Evolutionary conservation across 441 rosid genomes (phyloP).

Genomic region (Euphorbia corollata): DNA sequence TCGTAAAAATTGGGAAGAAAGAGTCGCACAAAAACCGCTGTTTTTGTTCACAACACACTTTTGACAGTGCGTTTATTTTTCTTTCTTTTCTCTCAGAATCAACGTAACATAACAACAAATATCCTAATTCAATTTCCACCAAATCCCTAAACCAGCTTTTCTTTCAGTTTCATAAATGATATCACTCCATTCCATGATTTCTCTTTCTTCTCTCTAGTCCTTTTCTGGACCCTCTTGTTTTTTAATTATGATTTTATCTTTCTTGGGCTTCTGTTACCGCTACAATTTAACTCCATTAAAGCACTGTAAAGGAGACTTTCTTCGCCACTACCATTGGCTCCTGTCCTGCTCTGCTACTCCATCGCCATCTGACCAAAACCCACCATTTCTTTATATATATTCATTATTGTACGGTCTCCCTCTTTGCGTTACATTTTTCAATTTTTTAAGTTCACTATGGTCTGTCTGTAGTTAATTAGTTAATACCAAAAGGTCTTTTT

Average conservation of each 20-base stretch:
- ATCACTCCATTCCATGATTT: constrained; percentile 3
- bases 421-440: not conserved
- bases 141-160: constrained; percentile 28
- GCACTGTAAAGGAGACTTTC: constrained; percentile 8
- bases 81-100: not conserved
- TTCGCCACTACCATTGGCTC: not conserved
- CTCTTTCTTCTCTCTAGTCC: constrained; percentile 20
- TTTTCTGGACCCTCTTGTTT: constrained; percentile 11
- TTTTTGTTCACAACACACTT: constrained; percentile 21
- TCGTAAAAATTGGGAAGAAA: not conserved
- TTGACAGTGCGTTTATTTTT: not conserved
- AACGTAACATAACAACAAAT: constrained; percentile 11
- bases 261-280: not conserved
- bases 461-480: no score
- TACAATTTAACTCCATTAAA: not conserved
- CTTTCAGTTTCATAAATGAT: constrained; percentile 8
- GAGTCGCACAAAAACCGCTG: constrained; percentile 28
- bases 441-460: not conserved
- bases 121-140: constrained; percentile 7
- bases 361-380: constrained; percentile 1
- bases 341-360: not conserved
- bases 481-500: no score
- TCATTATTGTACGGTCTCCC: not conserved
- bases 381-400: not conserved
- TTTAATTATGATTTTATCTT: not conserved